phyloP scores from a whole-genome alignment of 768 basidiomycete species.

The Termitomyces sp. region DNA sequence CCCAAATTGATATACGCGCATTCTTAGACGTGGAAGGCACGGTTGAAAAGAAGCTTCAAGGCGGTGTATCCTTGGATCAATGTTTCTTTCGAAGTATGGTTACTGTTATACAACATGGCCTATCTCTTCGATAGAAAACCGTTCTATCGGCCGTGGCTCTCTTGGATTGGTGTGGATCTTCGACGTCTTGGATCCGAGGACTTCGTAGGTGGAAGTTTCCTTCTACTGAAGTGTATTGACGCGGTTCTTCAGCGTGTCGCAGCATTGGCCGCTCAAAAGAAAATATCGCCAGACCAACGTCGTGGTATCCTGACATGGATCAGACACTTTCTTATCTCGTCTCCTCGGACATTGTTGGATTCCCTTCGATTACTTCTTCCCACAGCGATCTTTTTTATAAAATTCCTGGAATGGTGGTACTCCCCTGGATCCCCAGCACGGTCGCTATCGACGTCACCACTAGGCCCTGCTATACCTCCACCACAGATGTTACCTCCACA shows the following conservation, averaged over 20 bases:
- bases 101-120: constrained; percentile 77
- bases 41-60: constrained; percentile 62
- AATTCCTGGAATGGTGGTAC: constrained; percentile 99
- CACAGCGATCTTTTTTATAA: constrained; percentile 89
- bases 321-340: constrained; percentile 39
- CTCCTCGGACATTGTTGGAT: constrained; percentile 66
- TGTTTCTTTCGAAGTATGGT: constrained; percentile 70
- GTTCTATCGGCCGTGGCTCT: constrained; percentile 88
- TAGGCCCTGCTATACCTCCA: constrained; percentile 70
- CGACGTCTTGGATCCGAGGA: constrained; percentile 77
- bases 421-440: constrained; percentile 86
- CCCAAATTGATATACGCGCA: background rate
- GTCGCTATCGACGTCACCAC: constrained; percentile 54
- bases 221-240: constrained; percentile 1
- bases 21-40: constrained; percentile 44
- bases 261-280: constrained; percentile 25
- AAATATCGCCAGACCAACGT: constrained; percentile 19
- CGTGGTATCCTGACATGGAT: constrained; percentile 37
- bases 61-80: constrained; percentile 78
- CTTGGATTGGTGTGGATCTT: constrained; percentile 79
- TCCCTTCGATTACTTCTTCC: constrained; percentile 77
- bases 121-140: constrained; percentile 87
- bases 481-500: constrained; percentile 74
- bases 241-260: constrained; percentile 34
- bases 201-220: constrained; percentile 45